Conservation (phyloP, 257 asterid species). For the Ehretia macrophylla region DNA sequence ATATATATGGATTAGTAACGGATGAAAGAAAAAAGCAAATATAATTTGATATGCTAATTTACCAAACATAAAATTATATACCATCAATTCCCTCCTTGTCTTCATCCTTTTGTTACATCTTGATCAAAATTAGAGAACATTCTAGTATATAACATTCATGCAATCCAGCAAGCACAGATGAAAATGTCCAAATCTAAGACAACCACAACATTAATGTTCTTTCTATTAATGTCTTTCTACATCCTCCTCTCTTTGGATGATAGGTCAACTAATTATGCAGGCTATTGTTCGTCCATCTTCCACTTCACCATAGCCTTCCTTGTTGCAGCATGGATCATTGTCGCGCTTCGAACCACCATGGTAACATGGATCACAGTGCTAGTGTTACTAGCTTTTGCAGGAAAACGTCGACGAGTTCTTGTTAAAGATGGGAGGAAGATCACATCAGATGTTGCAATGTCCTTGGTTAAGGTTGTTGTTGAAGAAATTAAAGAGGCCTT, state of each 20-base stretch:
- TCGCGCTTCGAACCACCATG: constrained; percentile 55
- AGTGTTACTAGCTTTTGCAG: constrained; percentile 66
- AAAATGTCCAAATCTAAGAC: constrained; percentile 24
- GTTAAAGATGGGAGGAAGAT: constrained; percentile 59
- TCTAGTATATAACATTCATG: no score
- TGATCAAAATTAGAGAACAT: no score
- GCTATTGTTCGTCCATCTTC: constrained; percentile 19
- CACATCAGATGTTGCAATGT: constrained; percentile 55
- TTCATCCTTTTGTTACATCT: no score
- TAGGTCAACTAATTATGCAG: constrained; percentile 2
- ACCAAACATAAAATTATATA: no score
- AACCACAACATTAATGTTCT: constrained; percentile 33
- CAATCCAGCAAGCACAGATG: no score
- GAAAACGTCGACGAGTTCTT: constrained; percentile 63
- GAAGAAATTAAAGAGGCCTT: constrained; percentile 45
- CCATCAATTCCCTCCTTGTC: no score
- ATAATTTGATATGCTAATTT: no score
- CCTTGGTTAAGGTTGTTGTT: constrained; percentile 36
- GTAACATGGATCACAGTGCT: constrained; percentile 71
- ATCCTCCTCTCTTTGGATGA: constrained; percentile 23
- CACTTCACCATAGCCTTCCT: constrained; percentile 20
- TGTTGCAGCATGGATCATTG: constrained; percentile 27
- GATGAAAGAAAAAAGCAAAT: no score
- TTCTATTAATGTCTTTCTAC: constrained; percentile 35
- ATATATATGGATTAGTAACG: no score